These are phyloP conservation scores for Nitzschia palea DNA, from an alignment of 108 stramenopile genomes.

Conservation along the genomic window DNA sequence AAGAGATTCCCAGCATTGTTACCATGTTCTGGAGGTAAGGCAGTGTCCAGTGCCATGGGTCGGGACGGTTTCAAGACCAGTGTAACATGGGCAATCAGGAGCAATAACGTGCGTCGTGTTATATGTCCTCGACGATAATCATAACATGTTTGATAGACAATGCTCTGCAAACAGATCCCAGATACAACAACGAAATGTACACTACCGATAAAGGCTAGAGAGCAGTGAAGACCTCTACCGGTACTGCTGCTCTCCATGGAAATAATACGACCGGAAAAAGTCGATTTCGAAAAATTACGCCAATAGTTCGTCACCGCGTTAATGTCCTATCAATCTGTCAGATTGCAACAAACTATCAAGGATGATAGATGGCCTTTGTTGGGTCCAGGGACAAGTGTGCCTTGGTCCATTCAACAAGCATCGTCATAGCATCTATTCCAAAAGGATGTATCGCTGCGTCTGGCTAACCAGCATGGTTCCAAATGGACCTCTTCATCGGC, in stretches of 20 bases:
- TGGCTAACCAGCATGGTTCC: conserved; percentile 2
- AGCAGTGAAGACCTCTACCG: background rate
- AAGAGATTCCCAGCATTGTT: conserved; percentile 61
- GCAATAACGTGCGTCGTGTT: too few relatives aligned
- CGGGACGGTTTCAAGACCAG: background rate
- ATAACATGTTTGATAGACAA: too few relatives aligned
- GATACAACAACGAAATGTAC: too few relatives aligned
- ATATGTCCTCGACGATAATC: conserved; percentile 47
- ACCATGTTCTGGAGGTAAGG: conserved; percentile 28
- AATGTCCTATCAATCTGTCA: background rate
- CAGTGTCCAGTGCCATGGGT: conserved; percentile 75
- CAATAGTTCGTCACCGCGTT: too few relatives aligned
- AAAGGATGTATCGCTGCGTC: conserved; percentile 15
- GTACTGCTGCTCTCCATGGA: background rate
- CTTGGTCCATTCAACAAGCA: background rate
- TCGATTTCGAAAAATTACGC: background rate
- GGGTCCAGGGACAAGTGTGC: too few relatives aligned
- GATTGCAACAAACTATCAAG: background rate
- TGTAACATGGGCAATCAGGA: conserved; percentile 25
- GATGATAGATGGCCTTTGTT: background rate
- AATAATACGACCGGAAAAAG: background rate
- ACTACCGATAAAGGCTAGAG: too few relatives aligned
- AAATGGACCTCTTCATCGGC: conserved; percentile 18
- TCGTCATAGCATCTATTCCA: conserved; percentile 6
- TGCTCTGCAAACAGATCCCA: too few relatives aligned